Evolutionary conservation across 2,329 filamentous ascomycete genomes (phyloP).

Genomic region (Geosmithia putterillii): DNA sequence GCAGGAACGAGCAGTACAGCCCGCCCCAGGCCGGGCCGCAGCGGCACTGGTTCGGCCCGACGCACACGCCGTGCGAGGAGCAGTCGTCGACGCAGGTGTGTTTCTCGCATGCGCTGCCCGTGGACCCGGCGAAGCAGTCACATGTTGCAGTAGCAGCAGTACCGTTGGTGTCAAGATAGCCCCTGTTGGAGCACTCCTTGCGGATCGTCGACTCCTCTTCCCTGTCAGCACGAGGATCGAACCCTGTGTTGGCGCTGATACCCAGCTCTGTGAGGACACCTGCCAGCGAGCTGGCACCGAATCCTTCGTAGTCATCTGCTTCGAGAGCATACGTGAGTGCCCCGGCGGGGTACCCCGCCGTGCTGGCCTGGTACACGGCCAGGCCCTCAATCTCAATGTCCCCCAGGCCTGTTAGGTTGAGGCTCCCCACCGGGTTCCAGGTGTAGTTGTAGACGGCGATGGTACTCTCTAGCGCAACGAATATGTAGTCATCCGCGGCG

Average conservation of each 20-base stretch:
- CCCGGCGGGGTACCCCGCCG: slow-evolving; percentile 21
- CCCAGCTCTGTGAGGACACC: slow-evolving; percentile 16
- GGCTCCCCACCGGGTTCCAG: slow-evolving; percentile 21
- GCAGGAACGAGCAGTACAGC: slow-evolving; percentile 29
- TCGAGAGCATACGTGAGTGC: slow-evolving; percentile 27
- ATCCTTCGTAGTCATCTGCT: slow-evolving; percentile 20
- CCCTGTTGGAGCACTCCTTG: slow-evolving; percentile 20
- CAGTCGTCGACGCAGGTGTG: slow-evolving; percentile 27
- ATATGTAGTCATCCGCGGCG: slow-evolving; percentile 20
- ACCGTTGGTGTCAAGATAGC: slow-evolving; percentile 19
- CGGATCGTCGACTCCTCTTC: slow-evolving; percentile 15
- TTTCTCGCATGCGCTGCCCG: slow-evolving; percentile 18
- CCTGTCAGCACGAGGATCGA: slow-evolving; percentile 18
- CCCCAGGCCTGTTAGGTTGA: slow-evolving; percentile 22
- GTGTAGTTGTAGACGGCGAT: slow-evolving; percentile 24
- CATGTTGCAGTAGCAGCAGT: slow-evolving; percentile 16
- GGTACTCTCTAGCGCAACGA: slow-evolving; percentile 23
- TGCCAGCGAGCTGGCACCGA: slow-evolving; percentile 25
- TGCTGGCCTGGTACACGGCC: slow-evolving; percentile 24
- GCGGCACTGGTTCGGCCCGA: slow-evolving; percentile 25
- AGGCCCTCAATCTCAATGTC: slow-evolving; percentile 29
- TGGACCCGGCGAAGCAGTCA: slow-evolving; percentile 30
- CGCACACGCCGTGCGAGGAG: slow-evolving; percentile 25
- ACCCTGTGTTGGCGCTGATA: slow-evolving; percentile 22
- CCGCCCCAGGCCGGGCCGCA: slow-evolving; percentile 30